Percentiles rank a stretch among this genome's conserved stretches.
These are phyloP conservation scores for Sporobolomyces phaffii DNA, from an alignment of 768 basidiomycete species.

Conservation along the genomic window DNA sequence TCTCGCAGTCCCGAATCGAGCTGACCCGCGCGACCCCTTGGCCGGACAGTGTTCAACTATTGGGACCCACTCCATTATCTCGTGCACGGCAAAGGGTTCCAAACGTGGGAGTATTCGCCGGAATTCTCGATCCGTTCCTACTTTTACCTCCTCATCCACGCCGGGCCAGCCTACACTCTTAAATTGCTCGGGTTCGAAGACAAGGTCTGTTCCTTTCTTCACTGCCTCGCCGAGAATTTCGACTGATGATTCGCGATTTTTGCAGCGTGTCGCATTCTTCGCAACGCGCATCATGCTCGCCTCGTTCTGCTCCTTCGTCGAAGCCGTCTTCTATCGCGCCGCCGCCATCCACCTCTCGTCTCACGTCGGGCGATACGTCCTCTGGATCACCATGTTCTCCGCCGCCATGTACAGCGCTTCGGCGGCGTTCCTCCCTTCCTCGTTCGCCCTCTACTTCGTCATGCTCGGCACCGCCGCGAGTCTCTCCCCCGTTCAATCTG, in stretches of 20 bases:
- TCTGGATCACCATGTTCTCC: slow-evolving; percentile 76
- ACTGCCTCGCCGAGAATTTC: neutral
- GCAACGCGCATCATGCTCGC: slow-evolving; percentile 74
- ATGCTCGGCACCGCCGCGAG: slow-evolving; percentile 67
- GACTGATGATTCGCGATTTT: neutral
- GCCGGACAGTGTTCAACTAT: slow-evolving; percentile 83
- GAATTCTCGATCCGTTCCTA: slow-evolving; percentile 86
- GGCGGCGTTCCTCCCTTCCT: slow-evolving; percentile 84
- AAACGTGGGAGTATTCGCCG: slow-evolving; percentile 96
- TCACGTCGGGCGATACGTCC: slow-evolving; percentile 83
- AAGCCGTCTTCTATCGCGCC: slow-evolving; percentile 73
- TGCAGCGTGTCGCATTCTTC: slow-evolving; percentile 80
- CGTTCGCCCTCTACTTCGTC: slow-evolving; percentile 87
- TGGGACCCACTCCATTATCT: slow-evolving; percentile 97
- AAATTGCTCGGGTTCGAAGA: slow-evolving; percentile 54
- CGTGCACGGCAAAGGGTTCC: slow-evolving; percentile 77
- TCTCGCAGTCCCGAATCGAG: neutral
- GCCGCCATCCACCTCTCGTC: slow-evolving; percentile 78
- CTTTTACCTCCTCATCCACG: slow-evolving; percentile 81
- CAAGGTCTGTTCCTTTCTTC: slow-evolving; percentile 55
- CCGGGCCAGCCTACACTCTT: slow-evolving; percentile 61
- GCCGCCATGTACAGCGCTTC: slow-evolving; percentile 95
- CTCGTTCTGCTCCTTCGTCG: slow-evolving; percentile 64
- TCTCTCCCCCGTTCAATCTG: slow-evolving; percentile 46
- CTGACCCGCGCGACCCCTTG: neutral